Evolutionary conservation across 2,329 filamentous ascomycete species (phyloP).

Genomic region (Teratosphaeria nubilosa): DNA sequence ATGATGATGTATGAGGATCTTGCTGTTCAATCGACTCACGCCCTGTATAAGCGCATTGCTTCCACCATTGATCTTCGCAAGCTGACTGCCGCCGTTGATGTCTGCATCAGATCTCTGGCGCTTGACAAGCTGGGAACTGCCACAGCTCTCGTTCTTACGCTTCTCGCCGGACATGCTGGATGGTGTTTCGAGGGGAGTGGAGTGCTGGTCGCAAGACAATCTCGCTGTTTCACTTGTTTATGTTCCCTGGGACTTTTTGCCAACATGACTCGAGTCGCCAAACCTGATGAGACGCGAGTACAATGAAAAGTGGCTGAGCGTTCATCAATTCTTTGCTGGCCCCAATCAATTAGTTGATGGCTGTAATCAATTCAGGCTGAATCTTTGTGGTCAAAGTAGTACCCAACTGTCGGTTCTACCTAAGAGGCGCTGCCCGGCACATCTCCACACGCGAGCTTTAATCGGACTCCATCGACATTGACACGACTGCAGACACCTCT

Average conservation of each 20-base stretch:
- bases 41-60: slow-evolving; percentile 52
- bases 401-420: neutral
- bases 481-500: neutral
- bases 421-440: neutral
- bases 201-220: neutral
- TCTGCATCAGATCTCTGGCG: slow-evolving; percentile 65
- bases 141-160: slow-evolving; percentile 75
- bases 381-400: too few relatives aligned
- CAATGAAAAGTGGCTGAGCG: too few relatives aligned
- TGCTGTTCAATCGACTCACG: slow-evolving; percentile 44
- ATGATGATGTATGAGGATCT: neutral
- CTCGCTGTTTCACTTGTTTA: neutral
- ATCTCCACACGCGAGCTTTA: neutral
- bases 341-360: neutral
- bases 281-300: neutral
- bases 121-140: slow-evolving; percentile 74
- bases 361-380: neutral
- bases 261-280: neutral
- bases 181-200: neutral
- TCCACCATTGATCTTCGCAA: slow-evolving; percentile 48
- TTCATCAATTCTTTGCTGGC: too few relatives aligned
- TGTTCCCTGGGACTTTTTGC: neutral
- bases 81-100: slow-evolving; percentile 42
- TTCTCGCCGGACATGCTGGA: slow-evolving; percentile 77
- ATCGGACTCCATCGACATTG: neutral